Evolutionary conservation across 768 basidiomycete genomes (phyloP).

Genomic region (Clavulina sp.): DNA sequence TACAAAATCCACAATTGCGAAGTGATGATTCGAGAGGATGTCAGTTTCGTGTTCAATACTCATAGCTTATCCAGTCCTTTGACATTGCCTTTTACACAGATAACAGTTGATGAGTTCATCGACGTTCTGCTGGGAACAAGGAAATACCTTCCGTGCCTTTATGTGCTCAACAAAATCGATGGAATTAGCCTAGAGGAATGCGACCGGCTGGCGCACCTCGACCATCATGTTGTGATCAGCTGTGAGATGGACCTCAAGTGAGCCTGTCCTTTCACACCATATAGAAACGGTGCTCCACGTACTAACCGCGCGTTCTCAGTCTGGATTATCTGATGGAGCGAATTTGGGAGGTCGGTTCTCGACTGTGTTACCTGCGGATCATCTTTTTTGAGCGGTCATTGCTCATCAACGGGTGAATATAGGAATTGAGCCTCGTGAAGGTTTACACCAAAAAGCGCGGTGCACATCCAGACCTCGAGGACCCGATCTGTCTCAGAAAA

Average conservation of each 20-base stretch:
- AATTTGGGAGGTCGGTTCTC: conserved; percentile 24
- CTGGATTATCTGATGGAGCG: conserved; percentile 26
- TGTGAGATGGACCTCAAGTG: conserved; percentile 91
- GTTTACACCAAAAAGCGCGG: conserved; percentile 97
- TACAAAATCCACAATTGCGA: conserved; percentile 94
- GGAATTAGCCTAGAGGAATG: conserved; percentile 68
- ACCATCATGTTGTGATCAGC: conserved; percentile 83
- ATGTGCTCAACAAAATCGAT: conserved; percentile 96
- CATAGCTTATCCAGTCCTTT: conserved; percentile 5
- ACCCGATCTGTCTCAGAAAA: conserved; percentile 69
- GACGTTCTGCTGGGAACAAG: conserved; percentile 96
- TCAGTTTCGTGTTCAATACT: conserved; percentile 21
- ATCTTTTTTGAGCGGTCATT: not conserved
- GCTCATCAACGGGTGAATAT: conserved; percentile 28
- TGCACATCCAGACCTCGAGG: conserved; percentile 76
- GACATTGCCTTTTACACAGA: conserved; percentile 28
- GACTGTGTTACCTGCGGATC: not conserved
- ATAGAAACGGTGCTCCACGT: not conserved
- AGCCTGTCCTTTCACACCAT: conserved; percentile 11
- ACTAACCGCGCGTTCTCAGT: not conserved
- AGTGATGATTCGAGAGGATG: conserved; percentile 97
- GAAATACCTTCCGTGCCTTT: conserved; percentile 90
- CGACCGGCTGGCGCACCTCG: conserved; percentile 65
- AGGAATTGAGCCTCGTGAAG: conserved; percentile 59
- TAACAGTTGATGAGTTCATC: conserved; percentile 91